These are phyloP conservation scores for Karstenula rhodostoma DNA, from an alignment of 2,329 filamentous ascomycete species.

Conservation along the genomic window DNA sequence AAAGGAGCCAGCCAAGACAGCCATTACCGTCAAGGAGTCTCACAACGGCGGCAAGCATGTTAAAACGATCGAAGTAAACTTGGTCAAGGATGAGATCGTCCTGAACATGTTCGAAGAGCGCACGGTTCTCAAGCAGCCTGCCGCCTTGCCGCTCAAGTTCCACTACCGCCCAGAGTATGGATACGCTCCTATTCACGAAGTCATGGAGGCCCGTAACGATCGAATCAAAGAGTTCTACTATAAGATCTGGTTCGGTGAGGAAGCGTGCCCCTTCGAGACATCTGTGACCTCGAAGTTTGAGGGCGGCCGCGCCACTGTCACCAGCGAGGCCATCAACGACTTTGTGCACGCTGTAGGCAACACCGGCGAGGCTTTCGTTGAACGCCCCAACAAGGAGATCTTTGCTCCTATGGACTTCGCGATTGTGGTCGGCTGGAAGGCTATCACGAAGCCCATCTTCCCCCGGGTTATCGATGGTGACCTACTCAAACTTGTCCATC, in stretches of 20 bases:
- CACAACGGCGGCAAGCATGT: constrained; percentile 85
- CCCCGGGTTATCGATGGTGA: constrained; percentile 95
- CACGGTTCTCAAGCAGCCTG: constrained; percentile 81
- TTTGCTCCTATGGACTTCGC: constrained; percentile 99
- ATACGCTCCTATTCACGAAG: constrained; percentile 95
- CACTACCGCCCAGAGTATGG: constrained; percentile 94
- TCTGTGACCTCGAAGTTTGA: constrained; percentile 88
- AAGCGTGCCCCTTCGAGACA: constrained; percentile 82
- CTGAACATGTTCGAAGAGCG: constrained; percentile 94
- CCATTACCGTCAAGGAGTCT: constrained; percentile 87
- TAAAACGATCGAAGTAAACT: constrained; percentile 85
- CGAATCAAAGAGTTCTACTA: constrained; percentile 99
- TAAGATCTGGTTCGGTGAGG: constrained; percentile 93
- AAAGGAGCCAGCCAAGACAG: constrained; percentile 81
- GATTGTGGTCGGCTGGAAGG: constrained; percentile 98
- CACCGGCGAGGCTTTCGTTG: constrained; percentile 95
- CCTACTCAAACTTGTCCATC: constrained; percentile 91
- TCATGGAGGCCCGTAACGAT: constrained; percentile 96
- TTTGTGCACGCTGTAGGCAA: constrained; percentile 99
- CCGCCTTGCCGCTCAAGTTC: constrained; percentile 86
- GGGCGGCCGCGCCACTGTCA: constrained; percentile 86
- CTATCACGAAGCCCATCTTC: constrained; percentile 99
- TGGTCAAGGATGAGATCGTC: constrained; percentile 78
- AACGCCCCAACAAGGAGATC: constrained; percentile 91
- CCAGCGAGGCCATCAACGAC: constrained; percentile 92